Evolutionary conservation across 331 rosid species (phyloP).

Genomic region (Acacia pycnantha): DNA sequence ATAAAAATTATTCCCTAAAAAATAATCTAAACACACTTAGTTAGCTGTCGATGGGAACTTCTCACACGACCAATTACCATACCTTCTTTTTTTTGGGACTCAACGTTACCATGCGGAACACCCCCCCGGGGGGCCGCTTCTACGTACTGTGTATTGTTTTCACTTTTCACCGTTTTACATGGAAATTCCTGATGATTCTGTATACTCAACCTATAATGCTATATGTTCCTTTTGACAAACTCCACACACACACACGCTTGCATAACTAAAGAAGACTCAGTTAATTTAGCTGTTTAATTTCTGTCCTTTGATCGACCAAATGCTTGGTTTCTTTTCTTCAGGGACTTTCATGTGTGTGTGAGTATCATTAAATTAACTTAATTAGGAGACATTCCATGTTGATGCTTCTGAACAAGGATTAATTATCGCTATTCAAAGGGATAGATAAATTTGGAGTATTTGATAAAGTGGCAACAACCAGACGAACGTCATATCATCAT

Average conservation of each 20-base stretch:
- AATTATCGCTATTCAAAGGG: not conserved
- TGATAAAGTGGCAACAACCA: not conserved
- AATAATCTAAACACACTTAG: not conserved
- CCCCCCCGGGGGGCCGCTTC: not conserved
- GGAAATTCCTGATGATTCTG: not conserved
- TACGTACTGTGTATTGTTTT: not conserved
- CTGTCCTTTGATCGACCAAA: not conserved
- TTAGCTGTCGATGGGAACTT: not conserved
- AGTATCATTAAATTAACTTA: not conserved
- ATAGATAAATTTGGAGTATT: not conserved
- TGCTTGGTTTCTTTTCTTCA: not conserved
- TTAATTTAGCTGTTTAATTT: not conserved
- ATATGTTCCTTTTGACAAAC: not conserved
- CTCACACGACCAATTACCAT: not conserved
- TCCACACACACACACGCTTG: not conserved
- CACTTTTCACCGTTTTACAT: not conserved
- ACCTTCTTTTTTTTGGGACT: not conserved
- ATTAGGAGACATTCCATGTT: not conserved
- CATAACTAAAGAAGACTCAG: not conserved
- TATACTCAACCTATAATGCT: not conserved
- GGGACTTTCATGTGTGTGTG: not conserved
- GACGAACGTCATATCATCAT: not conserved
- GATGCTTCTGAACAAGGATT: not conserved
- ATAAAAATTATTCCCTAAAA: too few species aligned
- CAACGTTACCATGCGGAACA: conserved; percentile 4